phyloP scores from a whole-genome alignment of 768 basidiomycete species.

The Coprinopsis strossmayeri region DNA sequence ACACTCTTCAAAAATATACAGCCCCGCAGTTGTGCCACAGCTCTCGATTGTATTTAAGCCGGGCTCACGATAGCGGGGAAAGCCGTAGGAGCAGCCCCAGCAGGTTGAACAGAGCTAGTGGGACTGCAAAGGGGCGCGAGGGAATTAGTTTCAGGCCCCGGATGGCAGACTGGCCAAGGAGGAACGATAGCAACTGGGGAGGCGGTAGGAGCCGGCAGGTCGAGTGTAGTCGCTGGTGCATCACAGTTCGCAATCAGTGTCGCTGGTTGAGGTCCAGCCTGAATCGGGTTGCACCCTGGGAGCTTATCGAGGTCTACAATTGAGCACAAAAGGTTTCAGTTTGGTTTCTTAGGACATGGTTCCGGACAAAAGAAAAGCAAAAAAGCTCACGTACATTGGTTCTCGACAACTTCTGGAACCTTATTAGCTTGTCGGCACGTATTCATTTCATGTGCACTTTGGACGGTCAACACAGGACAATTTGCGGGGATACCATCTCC shows the following conservation, averaged over 20 bases:
- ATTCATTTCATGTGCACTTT: conserved; percentile 8
- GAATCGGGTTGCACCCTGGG: conserved; percentile 10
- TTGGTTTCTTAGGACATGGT: too few species aligned
- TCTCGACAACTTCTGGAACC: conserved; percentile 6
- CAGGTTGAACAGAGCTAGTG: neutral
- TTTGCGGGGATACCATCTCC: conserved; percentile 7
- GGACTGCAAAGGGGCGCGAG: conserved; percentile 7
- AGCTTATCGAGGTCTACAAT: conserved; percentile 10
- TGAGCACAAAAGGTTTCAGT: too few species aligned
- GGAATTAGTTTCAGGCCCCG: conserved; percentile 1
- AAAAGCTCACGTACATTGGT: neutral
- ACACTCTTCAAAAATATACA: too few species aligned
- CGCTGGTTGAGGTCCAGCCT: conserved; percentile 4
- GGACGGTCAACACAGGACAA: conserved; percentile 8
- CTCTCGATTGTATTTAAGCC: neutral
- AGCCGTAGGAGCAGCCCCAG: neutral
- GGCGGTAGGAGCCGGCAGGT: conserved; percentile 3
- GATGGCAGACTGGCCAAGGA: conserved; percentile 9
- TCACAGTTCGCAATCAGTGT: conserved; percentile 3
- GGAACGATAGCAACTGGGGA: conserved; percentile 13
- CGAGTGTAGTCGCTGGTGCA: conserved; percentile 1
- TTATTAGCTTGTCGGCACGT: neutral
- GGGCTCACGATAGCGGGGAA: neutral
- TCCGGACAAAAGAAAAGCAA: neutral
- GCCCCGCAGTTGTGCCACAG: too few species aligned